Evolutionary conservation across 345 rosid genomes (phyloP).

Genomic region (Salix purpurea): DNA sequence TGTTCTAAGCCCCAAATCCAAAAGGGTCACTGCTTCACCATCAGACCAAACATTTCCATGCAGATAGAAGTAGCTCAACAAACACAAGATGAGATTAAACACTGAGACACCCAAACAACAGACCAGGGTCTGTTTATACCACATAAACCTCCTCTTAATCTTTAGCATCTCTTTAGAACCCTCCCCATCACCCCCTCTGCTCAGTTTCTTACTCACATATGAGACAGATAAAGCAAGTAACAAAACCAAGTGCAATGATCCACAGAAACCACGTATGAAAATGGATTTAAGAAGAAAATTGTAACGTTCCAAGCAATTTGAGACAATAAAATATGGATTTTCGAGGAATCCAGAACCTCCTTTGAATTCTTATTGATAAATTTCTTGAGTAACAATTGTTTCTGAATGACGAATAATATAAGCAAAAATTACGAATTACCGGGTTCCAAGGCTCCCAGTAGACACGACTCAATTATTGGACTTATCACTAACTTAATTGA

Average conservation of each 20-base stretch:
- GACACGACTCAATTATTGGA: no score
- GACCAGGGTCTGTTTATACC: constrained; percentile 41
- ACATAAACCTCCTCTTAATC: background rate
- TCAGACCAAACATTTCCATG: constrained; percentile 55
- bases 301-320: no score
- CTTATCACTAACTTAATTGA: no score
- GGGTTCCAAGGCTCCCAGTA: no score
- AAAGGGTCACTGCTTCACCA: constrained; percentile 41
- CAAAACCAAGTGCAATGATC: constrained; percentile 28
- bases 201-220: background rate
- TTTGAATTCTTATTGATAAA: no score
- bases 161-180: background rate
- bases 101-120: constrained; percentile 49
- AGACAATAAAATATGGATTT: no score
- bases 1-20: constrained; percentile 52
- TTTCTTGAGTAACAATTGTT: no score
- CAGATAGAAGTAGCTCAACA: constrained; percentile 62
- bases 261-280: constrained; percentile 35
- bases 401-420: no score
- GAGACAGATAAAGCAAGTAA: constrained; percentile 19
- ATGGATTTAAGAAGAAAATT: constrained; percentile 25
- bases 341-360: no score
- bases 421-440: no score
- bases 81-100: constrained; percentile 45
- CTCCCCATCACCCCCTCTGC: background rate